phyloP scores from a whole-genome alignment of 2,329 filamentous ascomycete species.

The Pestalotiopsis sp. region DNA sequence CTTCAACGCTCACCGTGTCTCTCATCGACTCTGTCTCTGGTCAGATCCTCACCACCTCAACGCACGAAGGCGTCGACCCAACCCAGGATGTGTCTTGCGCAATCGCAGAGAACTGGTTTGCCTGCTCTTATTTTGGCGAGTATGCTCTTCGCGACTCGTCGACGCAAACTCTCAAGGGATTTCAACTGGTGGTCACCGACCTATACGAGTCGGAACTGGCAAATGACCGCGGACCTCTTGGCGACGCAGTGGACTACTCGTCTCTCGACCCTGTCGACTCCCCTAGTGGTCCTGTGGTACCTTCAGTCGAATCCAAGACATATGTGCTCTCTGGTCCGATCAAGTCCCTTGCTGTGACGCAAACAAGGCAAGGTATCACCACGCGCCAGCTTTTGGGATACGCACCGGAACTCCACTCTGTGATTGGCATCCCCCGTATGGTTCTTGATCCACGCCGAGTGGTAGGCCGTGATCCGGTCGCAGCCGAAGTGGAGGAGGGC shows the following conservation, averaged over 20 bases:
- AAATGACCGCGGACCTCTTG: constrained; percentile 84
- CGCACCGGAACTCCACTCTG: constrained; percentile 70
- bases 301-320: constrained; percentile 77
- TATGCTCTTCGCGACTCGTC: constrained; percentile 59
- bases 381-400: constrained; percentile 80
- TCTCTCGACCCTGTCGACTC: constrained; percentile 68
- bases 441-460: constrained; percentile 86
- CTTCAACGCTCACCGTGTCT: constrained; percentile 69
- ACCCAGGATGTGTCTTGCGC: constrained; percentile 74
- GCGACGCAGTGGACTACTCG: constrained; percentile 72
- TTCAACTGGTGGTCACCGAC: constrained; percentile 84
- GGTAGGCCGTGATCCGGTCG: constrained; percentile 79
- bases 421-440: constrained; percentile 78
- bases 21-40: constrained; percentile 87
- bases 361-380: constrained; percentile 90
- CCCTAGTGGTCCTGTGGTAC: constrained; percentile 60
- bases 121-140: constrained; percentile 75
- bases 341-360: constrained; percentile 77
- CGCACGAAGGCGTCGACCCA: constrained; percentile 74
- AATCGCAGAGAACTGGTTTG: constrained; percentile 93
- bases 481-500: constrained; percentile 82
- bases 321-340: constrained; percentile 83
- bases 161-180: constrained; percentile 71
- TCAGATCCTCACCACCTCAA: constrained; percentile 71
- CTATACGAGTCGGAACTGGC: constrained; percentile 84